Base-by-base conservation (phyloP, 371 early-diverging fungal species). In the Synchytrium microbalum region DNA sequence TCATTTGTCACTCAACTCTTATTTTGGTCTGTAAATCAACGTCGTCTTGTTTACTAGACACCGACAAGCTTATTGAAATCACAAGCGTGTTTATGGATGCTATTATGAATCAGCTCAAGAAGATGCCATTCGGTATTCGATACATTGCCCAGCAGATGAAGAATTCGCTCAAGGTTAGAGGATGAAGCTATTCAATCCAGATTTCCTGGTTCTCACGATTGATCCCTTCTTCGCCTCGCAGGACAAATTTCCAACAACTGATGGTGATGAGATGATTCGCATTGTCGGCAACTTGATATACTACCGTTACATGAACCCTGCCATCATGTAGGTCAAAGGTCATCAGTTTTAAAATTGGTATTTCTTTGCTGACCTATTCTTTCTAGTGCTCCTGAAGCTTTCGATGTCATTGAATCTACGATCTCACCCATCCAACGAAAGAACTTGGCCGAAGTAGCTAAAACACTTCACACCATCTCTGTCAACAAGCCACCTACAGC, bases 281-380 rank as follows among this genome's bases (percentile, higher is more conserved):
- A 84, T 93, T 23, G 87, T 98, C 38, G 95, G 96, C 8, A 90
- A 95, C 69, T 78, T 96, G 67, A 88, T 98, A 38, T 98, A 95
- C 76, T 95, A 95, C 75, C 88, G 95, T 33, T 97, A 95, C 75
- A 86, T 98, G 66, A 96, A 94, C 74, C 97, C 96, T 23, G 97
- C 93, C n/a, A 95, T 98, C 65, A 86, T 92, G 85, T 89, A 80
- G 80, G 85, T 77, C 2, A 23, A 32, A 59, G 5, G 65, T 67
- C 24, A 54, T 59, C 59, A 2, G 24, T 28, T 71, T 32, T 25
- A 2, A 13, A 62, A 23, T 5, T 26, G 28, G 30, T 16, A 31
- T 30, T 25, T 58, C 61, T 31, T 23, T 56, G 2, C 5, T 30
- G 8, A 26, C 10, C 30, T 30, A 51, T 33, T 53, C 16, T 53